Evolutionary conservation across 2,329 filamentous ascomycete genomes (phyloP).

Genomic region (Aureobasidium sp.): DNA sequence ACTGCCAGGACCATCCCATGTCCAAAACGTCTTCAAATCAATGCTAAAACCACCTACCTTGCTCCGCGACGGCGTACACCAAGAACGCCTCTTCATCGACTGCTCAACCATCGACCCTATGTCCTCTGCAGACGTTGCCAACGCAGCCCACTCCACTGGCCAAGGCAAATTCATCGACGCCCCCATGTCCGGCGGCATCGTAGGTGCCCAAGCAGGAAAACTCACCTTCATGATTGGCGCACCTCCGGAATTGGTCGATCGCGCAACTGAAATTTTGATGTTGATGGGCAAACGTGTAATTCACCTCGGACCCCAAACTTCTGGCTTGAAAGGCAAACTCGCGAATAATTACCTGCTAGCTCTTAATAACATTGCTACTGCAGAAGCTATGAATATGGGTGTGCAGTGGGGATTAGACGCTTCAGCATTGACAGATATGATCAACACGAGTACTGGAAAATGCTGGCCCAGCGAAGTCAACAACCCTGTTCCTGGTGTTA

Average conservation of each 20-base stretch:
- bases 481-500: conserved; percentile 83
- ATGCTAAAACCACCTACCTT: conserved; percentile 57
- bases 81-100: conserved; percentile 78
- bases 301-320: conserved; percentile 76
- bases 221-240: conserved; percentile 94
- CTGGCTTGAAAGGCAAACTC: conserved; percentile 83
- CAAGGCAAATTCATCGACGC: conserved; percentile 82
- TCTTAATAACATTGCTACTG: conserved; percentile 74
- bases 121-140: conserved; percentile 70
- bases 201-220: conserved; percentile 78
- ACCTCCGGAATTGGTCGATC: conserved; percentile 49
- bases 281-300: conserved; percentile 81
- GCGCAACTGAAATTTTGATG: conserved; percentile 59
- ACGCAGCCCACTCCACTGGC: conserved; percentile 55
- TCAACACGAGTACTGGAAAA: conserved; percentile 87
- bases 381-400: conserved; percentile 59
- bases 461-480: conserved; percentile 97
- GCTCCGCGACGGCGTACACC: conserved; percentile 37
- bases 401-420: conserved; percentile 54
- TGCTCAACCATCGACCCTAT: conserved; percentile 92
- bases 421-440: conserved; percentile 67
- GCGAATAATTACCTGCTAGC: conserved; percentile 97
- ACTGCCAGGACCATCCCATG: conserved; percentile 81
- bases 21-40: conserved; percentile 69
- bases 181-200: conserved; percentile 93